Base-by-base conservation (phyloP, 2,329 filamentous ascomycete species). In the Nemania diffusa region DNA sequence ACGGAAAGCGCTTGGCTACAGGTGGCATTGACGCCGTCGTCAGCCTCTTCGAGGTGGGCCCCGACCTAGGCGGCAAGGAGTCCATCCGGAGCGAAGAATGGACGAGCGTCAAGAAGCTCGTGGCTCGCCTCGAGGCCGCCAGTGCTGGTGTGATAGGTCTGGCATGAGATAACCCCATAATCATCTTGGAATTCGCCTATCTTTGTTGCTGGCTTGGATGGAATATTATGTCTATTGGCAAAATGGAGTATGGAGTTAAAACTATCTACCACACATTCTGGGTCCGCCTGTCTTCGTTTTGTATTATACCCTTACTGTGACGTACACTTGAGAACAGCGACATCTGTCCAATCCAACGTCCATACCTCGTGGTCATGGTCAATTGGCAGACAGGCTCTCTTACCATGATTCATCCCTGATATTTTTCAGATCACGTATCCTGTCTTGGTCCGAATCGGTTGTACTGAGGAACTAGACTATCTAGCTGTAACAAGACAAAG, bases 11-110 rank as follows among this genome's bases (percentile, higher is more conserved):
- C 58, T 83, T 98, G 57, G 96, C 95, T 1, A 94, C 94, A 0
- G 97, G 96, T 51, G 96, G 96, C 3, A 91, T 99, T 68, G 94
- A 97, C 76, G 95, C 95, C 11, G 89, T 93, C 1, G 85, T 97
- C 24, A 97, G 92, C 0, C 89, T 99, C 7, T 99, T 98, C 76
- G 96, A 99, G 81, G 95, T 99, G 64, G 91, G 93, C 26, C 83
- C 86, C 74, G 88, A 94, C 72, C 79, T 97, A 11, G 94, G 94
- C 27, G 94, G 94, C n/a, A 90, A 91, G 72, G 96, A 98, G 75
- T 87, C 88, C 37, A 86, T 93, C 44, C 91, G 92, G 78, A 89
- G 89, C 59, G 96, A 99, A 75, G 95, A 98, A 79, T 99, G 96
- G 95, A 88, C 91, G 5, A 92, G 88, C 40, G 92, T 99, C 72